Base-by-base conservation (phyloP, 2,329 filamentous ascomycete species). In the Cladophialophora exuberans region DNA sequence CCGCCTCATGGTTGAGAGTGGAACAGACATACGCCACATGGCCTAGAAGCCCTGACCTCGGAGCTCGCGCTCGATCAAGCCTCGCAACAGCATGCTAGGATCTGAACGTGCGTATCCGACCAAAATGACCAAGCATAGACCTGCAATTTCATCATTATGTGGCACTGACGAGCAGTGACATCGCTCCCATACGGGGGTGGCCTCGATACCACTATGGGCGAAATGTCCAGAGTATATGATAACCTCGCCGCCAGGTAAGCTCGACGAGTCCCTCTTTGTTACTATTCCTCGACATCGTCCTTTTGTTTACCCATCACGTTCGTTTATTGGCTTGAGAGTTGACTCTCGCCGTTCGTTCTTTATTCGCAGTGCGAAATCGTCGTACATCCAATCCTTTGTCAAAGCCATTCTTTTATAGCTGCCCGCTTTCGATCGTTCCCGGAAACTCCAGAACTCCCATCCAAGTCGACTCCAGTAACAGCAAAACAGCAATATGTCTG, bases 301-400 rank as follows among this genome's bases (percentile, higher is more conserved):
- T 60, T 58, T 57, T 48, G 52, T 33, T 47, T 46, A 25, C 28
- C 33, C 15, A 17, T 41, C 55, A 61, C 58, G 30, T 58, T 61
- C 58, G 41, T 52, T 61, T 51, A 51, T 57, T 48, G 56, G 56
- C 53, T 61, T 20, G 56, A 61, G 56, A 51, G 49, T 56, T 50
- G 52, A 61, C 59, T 35, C 52, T 59, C 56, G 59, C 56, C 54
- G 42, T 61, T 47, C 59, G 31, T 59, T 61, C 56, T 59, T 59
- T 61, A 61, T 57, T 53, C 46, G 20, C 43, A 36, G 48, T 61
- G 44, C 58, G 58, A 58, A 53, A 54, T 47, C 42, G 49, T 59
- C 59, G 58, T 59, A 61, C 52, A 46, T 52, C 42, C 56, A 54
- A 22, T 59, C 51, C 41, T 62, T 63, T 49, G 49, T 53, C 48